Conservation (phyloP, 1,284 basidiomycete genomes). For the Cutaneotrichosporon sp. region DNA sequence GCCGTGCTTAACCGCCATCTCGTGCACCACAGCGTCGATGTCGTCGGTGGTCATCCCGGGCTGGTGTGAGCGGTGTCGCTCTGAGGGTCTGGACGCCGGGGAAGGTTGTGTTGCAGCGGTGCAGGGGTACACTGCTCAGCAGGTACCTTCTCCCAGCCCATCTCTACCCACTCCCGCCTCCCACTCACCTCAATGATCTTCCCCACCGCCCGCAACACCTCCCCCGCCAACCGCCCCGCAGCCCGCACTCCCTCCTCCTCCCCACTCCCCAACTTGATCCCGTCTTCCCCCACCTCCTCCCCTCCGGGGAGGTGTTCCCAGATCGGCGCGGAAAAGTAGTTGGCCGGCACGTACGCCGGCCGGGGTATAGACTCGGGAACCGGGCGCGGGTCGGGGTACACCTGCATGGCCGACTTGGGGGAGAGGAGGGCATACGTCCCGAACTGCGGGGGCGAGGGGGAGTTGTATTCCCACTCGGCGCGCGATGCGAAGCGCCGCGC, state of each 20-base stretch:
- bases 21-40: conserved; percentile 71
- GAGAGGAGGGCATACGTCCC: conserved; percentile 40
- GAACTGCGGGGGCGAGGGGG: conserved; percentile 29
- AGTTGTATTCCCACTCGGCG: conserved; percentile 14
- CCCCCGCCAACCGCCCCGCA: conserved; percentile 65
- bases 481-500: too few species aligned
- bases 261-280: conserved; percentile 61
- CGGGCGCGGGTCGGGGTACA: conserved; percentile 53
- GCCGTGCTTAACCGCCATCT: conserved; percentile 65
- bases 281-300: conserved; percentile 50
- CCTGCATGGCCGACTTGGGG: conserved; percentile 32
- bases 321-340: conserved; percentile 45
- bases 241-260: conserved; percentile 63
- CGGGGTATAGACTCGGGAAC: conserved; percentile 65
- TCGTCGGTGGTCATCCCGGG: conserved; percentile 71
- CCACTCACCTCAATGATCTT: conserved; percentile 61
- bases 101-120: too few species aligned
- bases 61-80: conserved; percentile 52
- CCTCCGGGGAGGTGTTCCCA: conserved; percentile 53
- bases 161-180: background rate
- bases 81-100: background rate
- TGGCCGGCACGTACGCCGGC: conserved; percentile 63
- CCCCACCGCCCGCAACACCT: conserved; percentile 63
- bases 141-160: too few species aligned
- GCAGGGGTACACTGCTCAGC: too few species aligned